A percentile compares a stretch with the other conserved stretches of the same genome.
phyloP scores from a whole-genome alignment of 1,139 yeast genomes.

The Arxiozyma slooffiae region DNA sequence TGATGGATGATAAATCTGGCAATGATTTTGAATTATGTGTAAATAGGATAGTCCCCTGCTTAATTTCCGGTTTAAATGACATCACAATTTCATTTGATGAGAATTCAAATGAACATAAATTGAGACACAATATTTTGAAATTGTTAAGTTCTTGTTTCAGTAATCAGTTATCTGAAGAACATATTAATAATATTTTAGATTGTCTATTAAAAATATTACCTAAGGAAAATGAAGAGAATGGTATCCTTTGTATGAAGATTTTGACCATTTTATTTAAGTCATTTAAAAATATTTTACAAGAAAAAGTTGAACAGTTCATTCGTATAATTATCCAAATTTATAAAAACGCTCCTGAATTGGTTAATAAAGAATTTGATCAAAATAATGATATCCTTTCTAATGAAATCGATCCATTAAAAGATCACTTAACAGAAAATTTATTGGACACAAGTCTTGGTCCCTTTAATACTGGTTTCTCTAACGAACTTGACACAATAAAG shows the following conservation, averaged over 20 bases:
- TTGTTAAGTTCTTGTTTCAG: slow-evolving; percentile 72
- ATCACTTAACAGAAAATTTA: slow-evolving; percentile 6
- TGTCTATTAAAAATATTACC: slow-evolving; percentile 52
- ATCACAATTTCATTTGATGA: slow-evolving; percentile 66
- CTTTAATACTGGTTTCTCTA: background rate
- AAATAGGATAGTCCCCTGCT: slow-evolving; percentile 50
- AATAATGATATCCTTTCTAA: slow-evolving; percentile 10
- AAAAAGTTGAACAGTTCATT: slow-evolving; percentile 71
- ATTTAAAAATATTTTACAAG: slow-evolving; percentile 58
- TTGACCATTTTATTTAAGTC: slow-evolving; percentile 83
- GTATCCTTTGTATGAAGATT: slow-evolving; percentile 82
- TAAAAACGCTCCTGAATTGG: slow-evolving; percentile 69
- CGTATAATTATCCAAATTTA: slow-evolving; percentile 69
- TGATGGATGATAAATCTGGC: slow-evolving; percentile 68
- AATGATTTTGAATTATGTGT: slow-evolving; percentile 69
- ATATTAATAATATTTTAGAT: slow-evolving; percentile 52
- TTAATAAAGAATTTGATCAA: slow-evolving; percentile 49
- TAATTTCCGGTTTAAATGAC: slow-evolving; percentile 48
- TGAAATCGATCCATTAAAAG: slow-evolving; percentile 7
- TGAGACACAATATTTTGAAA: slow-evolving; percentile 69
- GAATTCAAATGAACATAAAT: slow-evolving; percentile 57
- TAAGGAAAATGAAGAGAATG: slow-evolving; percentile 89
- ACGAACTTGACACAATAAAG: background rate
- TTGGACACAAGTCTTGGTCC: slow-evolving; percentile 6
- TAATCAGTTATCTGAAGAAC: slow-evolving; percentile 73